These are phyloP conservation scores for Aspergillus novofumigatus DNA, from an alignment of 2,329 filamentous ascomycete species.

Conservation along the genomic window DNA sequence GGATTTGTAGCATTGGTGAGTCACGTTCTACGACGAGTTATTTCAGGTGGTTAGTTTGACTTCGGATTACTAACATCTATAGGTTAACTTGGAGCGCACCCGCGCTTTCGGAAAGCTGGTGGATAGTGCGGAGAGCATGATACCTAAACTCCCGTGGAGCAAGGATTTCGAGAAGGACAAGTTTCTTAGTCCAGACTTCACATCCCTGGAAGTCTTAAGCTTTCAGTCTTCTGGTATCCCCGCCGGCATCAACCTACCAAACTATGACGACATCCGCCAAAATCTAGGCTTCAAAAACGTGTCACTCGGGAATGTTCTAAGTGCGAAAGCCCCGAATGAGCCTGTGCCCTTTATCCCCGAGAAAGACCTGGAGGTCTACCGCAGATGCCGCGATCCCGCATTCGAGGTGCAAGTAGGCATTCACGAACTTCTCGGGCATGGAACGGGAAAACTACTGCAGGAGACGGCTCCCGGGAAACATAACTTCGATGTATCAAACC, in stretches of 20 bases:
- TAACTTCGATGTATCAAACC: conserved; percentile 83
- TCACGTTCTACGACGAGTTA: conserved; percentile 1
- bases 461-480: conserved; percentile 76
- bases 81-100: conserved; percentile 83
- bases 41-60: neutral
- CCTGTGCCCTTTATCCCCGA: conserved; percentile 85
- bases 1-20: conserved; percentile 66
- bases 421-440: conserved; percentile 84
- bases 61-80: conserved; percentile 29
- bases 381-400: conserved; percentile 76
- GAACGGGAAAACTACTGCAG: conserved; percentile 88
- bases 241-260: conserved; percentile 56
- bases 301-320: conserved; percentile 86
- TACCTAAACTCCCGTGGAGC: conserved; percentile 84
- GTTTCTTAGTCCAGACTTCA: conserved; percentile 94
- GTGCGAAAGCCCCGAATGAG: conserved; percentile 87
- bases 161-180: conserved; percentile 92
- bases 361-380: conserved; percentile 71
- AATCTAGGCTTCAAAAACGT: conserved; percentile 65
- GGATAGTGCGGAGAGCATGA: conserved; percentile 72
- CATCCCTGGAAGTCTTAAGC: conserved; percentile 83
- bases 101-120: conserved; percentile 83
- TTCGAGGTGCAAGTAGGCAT: conserved; percentile 97
- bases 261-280: conserved; percentile 58
- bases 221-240: conserved; percentile 66